Conservation (phyloP, 225 moss, liverwort and hornwort genomes). For the Lunularia cruciata region DNA sequence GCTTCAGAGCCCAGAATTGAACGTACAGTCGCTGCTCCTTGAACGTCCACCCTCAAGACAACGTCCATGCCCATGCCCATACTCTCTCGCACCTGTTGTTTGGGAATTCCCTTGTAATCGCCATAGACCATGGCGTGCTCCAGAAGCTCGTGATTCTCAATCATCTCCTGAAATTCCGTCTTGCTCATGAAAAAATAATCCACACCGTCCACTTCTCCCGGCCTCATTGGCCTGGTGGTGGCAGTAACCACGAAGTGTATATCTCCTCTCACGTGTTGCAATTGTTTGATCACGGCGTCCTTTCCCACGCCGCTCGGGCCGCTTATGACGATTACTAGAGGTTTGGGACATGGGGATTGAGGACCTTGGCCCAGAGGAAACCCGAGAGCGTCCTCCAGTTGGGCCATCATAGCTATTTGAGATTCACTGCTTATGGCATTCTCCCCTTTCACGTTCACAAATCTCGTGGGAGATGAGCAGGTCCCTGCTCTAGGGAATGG, state of each 20-base stretch:
- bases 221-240: slow-evolving; percentile 77
- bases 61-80: slow-evolving; percentile 86
- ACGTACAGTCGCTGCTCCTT: slow-evolving; percentile 92
- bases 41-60: slow-evolving; percentile 88
- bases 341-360: slow-evolving; percentile 69
- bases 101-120: slow-evolving; percentile 98
- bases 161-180: slow-evolving; percentile 82
- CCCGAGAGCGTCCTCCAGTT: slow-evolving; percentile 86
- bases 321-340: slow-evolving; percentile 91
- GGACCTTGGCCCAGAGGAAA: slow-evolving; percentile 74
- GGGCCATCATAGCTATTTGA: slow-evolving; percentile 64
- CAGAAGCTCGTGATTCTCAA: slow-evolving; percentile 78
- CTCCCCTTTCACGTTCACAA: slow-evolving; percentile 9
- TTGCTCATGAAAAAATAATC: slow-evolving; percentile 96
- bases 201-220: slow-evolving; percentile 78
- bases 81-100: slow-evolving; percentile 90
- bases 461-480: slow-evolving; percentile 5
- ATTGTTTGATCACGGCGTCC: slow-evolving; percentile 91
- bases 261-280: slow-evolving; percentile 75
- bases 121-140: slow-evolving; percentile 98
- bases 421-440: slow-evolving; percentile 14
- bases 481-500: slow-evolving; percentile 31
- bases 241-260: slow-evolving; percentile 94
- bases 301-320: slow-evolving; percentile 99
- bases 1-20: slow-evolving; percentile 85